Conservation (phyloP, 1,139 yeast genomes). For the Debaryomycetaceae sp. region DNA sequence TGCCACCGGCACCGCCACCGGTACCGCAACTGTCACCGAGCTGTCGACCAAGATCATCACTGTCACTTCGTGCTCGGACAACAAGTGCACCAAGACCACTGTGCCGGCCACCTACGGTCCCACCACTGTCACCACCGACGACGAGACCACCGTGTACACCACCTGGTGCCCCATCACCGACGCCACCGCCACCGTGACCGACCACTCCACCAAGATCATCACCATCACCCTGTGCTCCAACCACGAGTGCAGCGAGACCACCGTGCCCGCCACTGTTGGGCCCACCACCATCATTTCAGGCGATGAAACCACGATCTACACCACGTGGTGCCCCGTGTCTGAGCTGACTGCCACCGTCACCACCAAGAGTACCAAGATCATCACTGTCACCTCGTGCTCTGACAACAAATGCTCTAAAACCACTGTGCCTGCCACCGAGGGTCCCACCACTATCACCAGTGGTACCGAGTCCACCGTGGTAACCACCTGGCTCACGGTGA, state of each 20-base stretch:
- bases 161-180: slow-evolving; percentile 26
- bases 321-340: slow-evolving; percentile 11
- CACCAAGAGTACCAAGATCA: slow-evolving; percentile 1
- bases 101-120: slow-evolving; percentile 16
- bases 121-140: slow-evolving; percentile 12
- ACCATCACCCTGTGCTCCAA: slow-evolving; percentile 12
- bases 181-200: slow-evolving; percentile 9
- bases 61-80: slow-evolving; percentile 12
- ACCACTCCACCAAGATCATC: slow-evolving; percentile 8
- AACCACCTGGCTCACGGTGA: slow-evolving; percentile 14
- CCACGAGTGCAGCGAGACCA: slow-evolving; percentile 10
- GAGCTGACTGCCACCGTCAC: slow-evolving; percentile 11
- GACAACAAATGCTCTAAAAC: slow-evolving; percentile 16
- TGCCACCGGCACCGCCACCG: slow-evolving; percentile 10
- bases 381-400: slow-evolving; percentile 10
- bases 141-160: slow-evolving; percentile 14
- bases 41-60: slow-evolving; percentile 9
- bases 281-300: slow-evolving; percentile 13
- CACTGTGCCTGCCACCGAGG: slow-evolving; percentile 17
- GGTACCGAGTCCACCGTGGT: slow-evolving; percentile 12
- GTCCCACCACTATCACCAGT: slow-evolving; percentile 13
- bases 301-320: slow-evolving; percentile 9
- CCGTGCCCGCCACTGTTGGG: slow-evolving; percentile 9
- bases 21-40: slow-evolving; percentile 18
- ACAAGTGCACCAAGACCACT: slow-evolving; percentile 10